Evolutionary conservation across 2,329 filamentous ascomycete species (phyloP).

Genomic region (Teratosphaeria nubilosa): DNA sequence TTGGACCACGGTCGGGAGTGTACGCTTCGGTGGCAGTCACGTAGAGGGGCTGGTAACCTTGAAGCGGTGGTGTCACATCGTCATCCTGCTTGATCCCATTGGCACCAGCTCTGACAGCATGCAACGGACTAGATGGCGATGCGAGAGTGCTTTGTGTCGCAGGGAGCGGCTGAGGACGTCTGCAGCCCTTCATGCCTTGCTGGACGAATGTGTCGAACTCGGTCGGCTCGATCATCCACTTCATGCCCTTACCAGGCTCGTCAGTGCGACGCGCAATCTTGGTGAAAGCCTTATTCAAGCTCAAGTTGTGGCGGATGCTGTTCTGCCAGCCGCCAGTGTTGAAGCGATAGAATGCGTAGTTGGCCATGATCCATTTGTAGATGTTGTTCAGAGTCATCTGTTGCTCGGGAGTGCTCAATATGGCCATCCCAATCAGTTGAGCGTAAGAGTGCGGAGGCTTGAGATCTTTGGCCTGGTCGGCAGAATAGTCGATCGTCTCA

Average conservation of each 20-base stretch:
- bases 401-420: slow-evolving; percentile 74
- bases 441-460: slow-evolving; percentile 97
- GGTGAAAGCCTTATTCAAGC: slow-evolving; percentile 85
- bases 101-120: slow-evolving; percentile 37
- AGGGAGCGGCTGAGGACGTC: slow-evolving; percentile 26
- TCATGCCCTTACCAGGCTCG: slow-evolving; percentile 97
- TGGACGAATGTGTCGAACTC: slow-evolving; percentile 79
- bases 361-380: slow-evolving; percentile 82
- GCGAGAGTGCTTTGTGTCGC: slow-evolving; percentile 26
- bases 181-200: slow-evolving; percentile 43
- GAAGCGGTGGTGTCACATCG: slow-evolving; percentile 35
- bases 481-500: slow-evolving; percentile 62
- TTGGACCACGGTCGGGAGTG: slow-evolving; percentile 45
- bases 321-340: slow-evolving; percentile 93
- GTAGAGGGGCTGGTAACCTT: slow-evolving; percentile 29
- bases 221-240: slow-evolving; percentile 87
- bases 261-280: slow-evolving; percentile 88
- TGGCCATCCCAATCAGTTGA: slow-evolving; percentile 92
- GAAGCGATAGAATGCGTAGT: slow-evolving; percentile 87
- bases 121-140: slow-evolving; percentile 46
- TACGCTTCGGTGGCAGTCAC: slow-evolving; percentile 42
- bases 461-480: slow-evolving; percentile 76
- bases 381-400: slow-evolving; percentile 88
- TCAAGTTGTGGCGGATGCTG: slow-evolving; percentile 92
- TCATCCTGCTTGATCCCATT: slow-evolving; percentile 26